Conservation (phyloP, 164 flowering plant species). For the Aristolochia californica region DNA sequence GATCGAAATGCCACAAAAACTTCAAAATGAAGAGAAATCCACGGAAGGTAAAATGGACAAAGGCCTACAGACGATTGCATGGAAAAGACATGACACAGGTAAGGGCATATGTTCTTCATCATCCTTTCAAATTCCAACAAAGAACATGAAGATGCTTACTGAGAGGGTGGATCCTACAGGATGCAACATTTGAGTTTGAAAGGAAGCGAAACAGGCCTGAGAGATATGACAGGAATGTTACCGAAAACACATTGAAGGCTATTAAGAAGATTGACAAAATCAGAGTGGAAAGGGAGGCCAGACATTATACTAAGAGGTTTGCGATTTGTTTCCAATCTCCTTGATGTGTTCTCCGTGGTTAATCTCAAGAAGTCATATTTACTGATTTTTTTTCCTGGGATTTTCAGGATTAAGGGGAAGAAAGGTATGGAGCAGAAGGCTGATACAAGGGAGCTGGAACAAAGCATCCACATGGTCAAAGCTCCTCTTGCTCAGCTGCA, state of each 20-base stretch:
- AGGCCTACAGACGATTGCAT: conserved; percentile 70
- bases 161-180: conserved; percentile 3
- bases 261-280: conserved; percentile 20
- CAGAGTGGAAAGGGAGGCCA: conserved; percentile 12
- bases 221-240: conserved; percentile 18
- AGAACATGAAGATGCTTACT: not conserved
- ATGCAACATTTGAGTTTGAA: conserved; percentile 24
- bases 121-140: not conserved
- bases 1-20: conserved; percentile 94
- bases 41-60: conserved; percentile 92
- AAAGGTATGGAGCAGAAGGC: conserved; percentile 11
- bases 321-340: not conserved
- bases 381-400: not conserved
- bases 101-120: not conserved
- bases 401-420: conserved; percentile 18
- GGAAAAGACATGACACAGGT: conserved; percentile 96
- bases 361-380: not conserved
- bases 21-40: conserved; percentile 97
- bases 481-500: conserved; percentile 31
- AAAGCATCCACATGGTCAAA: conserved; percentile 44
- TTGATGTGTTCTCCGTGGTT: not conserved
- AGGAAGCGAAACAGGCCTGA: conserved; percentile 25
- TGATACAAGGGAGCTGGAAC: conserved; percentile 39
- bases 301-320: conserved; percentile 13
- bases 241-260: conserved; percentile 20